A percentile compares a stretch with the other conserved stretches of the same genome.
Evolutionary conservation across 176 grass and related monocot genomes (phyloP).

Genomic region (Rhynchospora tenuis): DNA sequence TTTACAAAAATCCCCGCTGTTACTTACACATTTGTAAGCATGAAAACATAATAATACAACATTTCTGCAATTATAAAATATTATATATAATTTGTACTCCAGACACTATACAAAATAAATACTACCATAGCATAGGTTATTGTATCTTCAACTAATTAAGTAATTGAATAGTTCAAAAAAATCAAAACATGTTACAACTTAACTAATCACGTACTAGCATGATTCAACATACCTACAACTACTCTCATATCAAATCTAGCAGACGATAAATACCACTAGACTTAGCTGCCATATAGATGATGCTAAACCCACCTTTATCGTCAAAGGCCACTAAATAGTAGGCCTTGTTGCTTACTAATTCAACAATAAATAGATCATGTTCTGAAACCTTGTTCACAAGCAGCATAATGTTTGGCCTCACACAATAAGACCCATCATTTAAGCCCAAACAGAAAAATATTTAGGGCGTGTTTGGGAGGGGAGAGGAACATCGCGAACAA

Average conservation of each 20-base stretch:
- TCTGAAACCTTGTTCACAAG: background rate
- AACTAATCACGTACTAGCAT: background rate
- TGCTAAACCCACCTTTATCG: background rate
- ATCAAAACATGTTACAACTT: background rate
- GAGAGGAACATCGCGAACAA: no score
- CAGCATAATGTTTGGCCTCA: background rate
- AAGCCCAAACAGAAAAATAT: background rate
- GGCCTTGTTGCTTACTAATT: background rate
- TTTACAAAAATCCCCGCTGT: background rate
- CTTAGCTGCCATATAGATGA: background rate
- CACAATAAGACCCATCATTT: background rate
- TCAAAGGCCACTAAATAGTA: background rate
- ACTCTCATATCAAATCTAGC: background rate
- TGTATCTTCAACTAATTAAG: no score
- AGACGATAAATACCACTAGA: background rate
- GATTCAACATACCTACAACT: background rate
- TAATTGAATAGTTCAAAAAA: no score
- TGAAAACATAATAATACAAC: background rate
- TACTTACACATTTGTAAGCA: background rate
- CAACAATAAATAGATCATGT: background rate
- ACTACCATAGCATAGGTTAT: no score
- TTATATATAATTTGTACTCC: background rate
- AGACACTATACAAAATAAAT: no score
- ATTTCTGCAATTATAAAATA: background rate
- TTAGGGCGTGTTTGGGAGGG: no score